Conservation (phyloP, 2,329 filamentous ascomycete species). For the Hypoxylon sp. region DNA sequence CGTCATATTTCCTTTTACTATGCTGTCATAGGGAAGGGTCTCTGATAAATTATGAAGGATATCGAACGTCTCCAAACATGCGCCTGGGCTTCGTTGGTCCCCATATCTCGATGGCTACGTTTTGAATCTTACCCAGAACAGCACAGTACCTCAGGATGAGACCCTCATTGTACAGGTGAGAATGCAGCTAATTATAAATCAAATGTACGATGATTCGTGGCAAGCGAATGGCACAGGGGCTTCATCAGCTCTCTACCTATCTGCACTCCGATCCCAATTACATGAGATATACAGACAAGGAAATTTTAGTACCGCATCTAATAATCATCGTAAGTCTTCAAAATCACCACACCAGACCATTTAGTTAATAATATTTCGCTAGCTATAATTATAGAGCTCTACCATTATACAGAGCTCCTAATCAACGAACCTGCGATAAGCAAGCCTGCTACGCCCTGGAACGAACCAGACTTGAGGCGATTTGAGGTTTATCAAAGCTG, state of each 20-base stretch:
- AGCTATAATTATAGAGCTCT: slow-evolving; percentile 33
- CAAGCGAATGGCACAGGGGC: not conserved
- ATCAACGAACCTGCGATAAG: slow-evolving; percentile 37
- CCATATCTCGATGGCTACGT: slow-evolving; percentile 47
- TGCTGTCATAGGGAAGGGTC: not conserved
- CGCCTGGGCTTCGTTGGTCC: slow-evolving; percentile 48
- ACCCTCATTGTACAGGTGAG: slow-evolving; percentile 41
- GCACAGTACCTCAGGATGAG: slow-evolving; percentile 42
- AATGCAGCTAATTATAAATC: slow-evolving; percentile 48
- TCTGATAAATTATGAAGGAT: slow-evolving; percentile 30
- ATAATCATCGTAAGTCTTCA: slow-evolving; percentile 27
- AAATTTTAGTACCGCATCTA: slow-evolving; percentile 13
- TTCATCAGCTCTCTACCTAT: slow-evolving; percentile 23
- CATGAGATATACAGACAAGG: slow-evolving; percentile 25
- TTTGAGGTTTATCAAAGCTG: slow-evolving; percentile 45
- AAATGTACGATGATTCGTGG: slow-evolving; percentile 39
- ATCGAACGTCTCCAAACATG: slow-evolving; percentile 43
- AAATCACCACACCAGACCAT: not conserved
- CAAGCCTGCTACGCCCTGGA: slow-evolving; percentile 18
- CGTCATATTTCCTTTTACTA: not conserved
- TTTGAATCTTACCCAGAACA: slow-evolving; percentile 24
- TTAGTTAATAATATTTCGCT: slow-evolving; percentile 13
- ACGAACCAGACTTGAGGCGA: slow-evolving; percentile 35
- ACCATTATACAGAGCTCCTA: slow-evolving; percentile 38
- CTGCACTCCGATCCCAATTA: slow-evolving; percentile 32